phyloP scores from a whole-genome alignment of 192 early-diverging fungal species.

The Backusella luteola region DNA sequence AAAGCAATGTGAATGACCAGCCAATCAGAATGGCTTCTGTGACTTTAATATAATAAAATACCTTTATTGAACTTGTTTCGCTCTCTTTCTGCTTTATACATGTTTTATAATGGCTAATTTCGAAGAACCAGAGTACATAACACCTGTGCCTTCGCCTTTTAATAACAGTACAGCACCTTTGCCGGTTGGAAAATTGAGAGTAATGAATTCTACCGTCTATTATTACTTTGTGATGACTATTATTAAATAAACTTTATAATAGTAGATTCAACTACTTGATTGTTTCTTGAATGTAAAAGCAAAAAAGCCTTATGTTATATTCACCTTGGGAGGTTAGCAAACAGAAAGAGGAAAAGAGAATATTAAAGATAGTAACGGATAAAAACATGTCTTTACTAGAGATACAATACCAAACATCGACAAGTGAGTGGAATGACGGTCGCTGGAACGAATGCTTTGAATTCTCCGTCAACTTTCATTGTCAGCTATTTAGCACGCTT shows the following conservation, averaged over 20 bases:
- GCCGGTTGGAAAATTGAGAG: background rate
- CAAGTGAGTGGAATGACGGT: slow-evolving; percentile 51
- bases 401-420: slow-evolving; percentile 62
- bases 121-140: background rate
- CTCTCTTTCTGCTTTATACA: background rate
- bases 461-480: slow-evolving; percentile 66
- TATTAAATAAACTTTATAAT: background rate
- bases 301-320: slow-evolving; percentile 60
- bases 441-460: slow-evolving; percentile 76
- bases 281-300: slow-evolving; percentile 57
- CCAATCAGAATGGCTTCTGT: background rate
- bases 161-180: background rate
- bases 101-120: background rate
- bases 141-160: background rate
- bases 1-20: background rate
- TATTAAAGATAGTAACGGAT: too few species aligned
- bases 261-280: slow-evolving; percentile 58
- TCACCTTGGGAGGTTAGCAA: slow-evolving; percentile 55
- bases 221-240: background rate
- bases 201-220: background rate
- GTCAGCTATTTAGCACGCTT: slow-evolving; percentile 70
- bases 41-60: too few species aligned
- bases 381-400: slow-evolving; percentile 31
- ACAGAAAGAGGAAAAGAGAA: background rate
- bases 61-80: background rate